Base-by-base conservation (phyloP, 2,329 filamentous ascomycete genomes). In the Paradendryphiella salina region DNA sequence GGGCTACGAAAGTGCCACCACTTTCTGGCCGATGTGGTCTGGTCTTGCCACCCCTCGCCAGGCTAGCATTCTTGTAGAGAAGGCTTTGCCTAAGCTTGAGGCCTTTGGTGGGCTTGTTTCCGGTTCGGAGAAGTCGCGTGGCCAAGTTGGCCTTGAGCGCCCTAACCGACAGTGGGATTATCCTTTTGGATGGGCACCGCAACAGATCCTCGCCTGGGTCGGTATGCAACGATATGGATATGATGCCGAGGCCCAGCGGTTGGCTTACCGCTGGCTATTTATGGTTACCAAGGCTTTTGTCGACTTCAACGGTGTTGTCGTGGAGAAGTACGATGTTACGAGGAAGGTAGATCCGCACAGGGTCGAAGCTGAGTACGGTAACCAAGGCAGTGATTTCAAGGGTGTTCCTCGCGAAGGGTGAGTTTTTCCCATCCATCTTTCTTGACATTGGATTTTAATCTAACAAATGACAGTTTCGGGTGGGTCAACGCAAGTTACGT, bases 401-500 rank as follows among this genome's bases (percentile, higher is more conserved):
- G 93, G 93, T 32, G 92, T 96, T 62, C 90, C 93, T 46, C 90
- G 90, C 64, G 93, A 97, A 84, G 93, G 93, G 90, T 96, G 78
- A 82, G 89, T 85, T 13, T n/a, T 13, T 3, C 6, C 11, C 4
- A 10, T 28, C 6, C 1, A 5, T 32, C 14, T 11, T 14, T 26
- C 17, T 14, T 40, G 7, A 7, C 8, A 43, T 14, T 5, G 11
- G 9, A n/a, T 44, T n/a, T 9, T 28, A 36, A 52, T 49, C 70
- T 75, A 64, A 74, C 47, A 15, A 2, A 3, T 5, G 14, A 9
- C 46, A 96, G 93, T 50, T 99, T 99, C 70, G 94, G 93, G 44
- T 99, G 94, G 94, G 94, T 97, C 67, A 99, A 99, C 71, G 93
- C 94, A 66, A 96, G 92, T 71, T 99, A 96, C 72, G 89, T 97